Evolutionary conservation across 2,329 filamentous ascomycete genomes (phyloP), one percentile per base, ranked within the genome.

Genomic region (Pyricularia grisea): DNA sequence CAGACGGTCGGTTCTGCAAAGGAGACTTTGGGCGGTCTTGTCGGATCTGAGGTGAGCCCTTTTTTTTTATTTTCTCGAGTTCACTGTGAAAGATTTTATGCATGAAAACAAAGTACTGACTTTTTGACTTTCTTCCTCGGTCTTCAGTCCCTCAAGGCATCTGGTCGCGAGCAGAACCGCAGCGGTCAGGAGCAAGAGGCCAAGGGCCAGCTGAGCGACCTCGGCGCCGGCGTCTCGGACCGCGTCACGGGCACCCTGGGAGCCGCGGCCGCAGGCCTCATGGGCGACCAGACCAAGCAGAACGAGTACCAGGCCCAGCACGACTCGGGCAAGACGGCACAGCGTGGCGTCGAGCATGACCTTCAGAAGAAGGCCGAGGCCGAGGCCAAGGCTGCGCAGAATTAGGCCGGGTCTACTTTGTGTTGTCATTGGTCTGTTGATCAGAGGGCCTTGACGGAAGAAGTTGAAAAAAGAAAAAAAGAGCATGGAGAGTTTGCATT

Each of bases 1-100:
- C 94, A 97, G 81, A 97, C 93, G 5, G 76, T 94, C n/a, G 94
- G 94, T 68, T 87, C 90, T 0, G 89, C 89, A 63, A 97, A 97
- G 83, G 92, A 97, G 78, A 83, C 89, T 4, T 72, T 95, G 0
- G 94, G 94, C 70, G 89, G 89, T 23, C 74, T 94, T 5, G 73
- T 94, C 30, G 94, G 94, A 70, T 88, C 87, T 72, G 90, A 95
- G 80, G 86, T 87, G 77, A 72, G 80, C n/a, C 27, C 7, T 69
- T 63, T 58, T 25, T 42, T 55, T 4, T 61, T 36, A 12, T 36
- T 2, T 12, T 6, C 31, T n/a, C 67, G 58, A 50, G 25, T n/a
- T 20, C 17, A 17, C 9, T 1, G 5, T 64, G 4, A 28, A 7
- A 3, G 14, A 27, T 27, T 61, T 27, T 9, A 1, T 23, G 3